Conservation (phyloP, 2,329 filamentous ascomycete genomes). For the Talaromyces rugulosus region DNA sequence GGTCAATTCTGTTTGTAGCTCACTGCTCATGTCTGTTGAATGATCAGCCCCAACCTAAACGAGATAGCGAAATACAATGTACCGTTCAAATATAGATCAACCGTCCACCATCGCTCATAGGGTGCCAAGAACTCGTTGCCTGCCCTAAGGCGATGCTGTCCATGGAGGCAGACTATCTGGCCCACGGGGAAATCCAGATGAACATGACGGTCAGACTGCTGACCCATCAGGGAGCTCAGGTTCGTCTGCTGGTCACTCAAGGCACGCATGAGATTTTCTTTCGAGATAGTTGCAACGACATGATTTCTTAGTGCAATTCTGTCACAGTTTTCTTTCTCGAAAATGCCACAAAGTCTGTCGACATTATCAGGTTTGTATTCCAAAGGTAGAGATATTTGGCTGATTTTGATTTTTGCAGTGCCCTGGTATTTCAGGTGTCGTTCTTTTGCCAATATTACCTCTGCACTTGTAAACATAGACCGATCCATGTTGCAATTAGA, state of each 20-base stretch:
- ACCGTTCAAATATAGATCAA: conserved; percentile 5
- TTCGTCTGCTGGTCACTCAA: background rate
- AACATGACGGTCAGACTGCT: background rate
- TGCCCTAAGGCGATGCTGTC: background rate
- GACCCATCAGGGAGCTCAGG: background rate
- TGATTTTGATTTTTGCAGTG: conserved; percentile 20
- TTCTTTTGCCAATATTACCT: conserved; percentile 10
- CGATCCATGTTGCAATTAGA: background rate
- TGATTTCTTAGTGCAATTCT: conserved; percentile 18
- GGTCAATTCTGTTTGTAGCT: conserved; percentile 7
- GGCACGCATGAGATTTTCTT: conserved; percentile 8
- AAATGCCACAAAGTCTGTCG: conserved; percentile 19
- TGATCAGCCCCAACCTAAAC: background rate
- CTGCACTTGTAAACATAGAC: background rate
- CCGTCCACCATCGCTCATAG: background rate
- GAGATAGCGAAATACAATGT: background rate
- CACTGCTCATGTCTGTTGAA: conserved; percentile 7
- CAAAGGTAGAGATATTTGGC: conserved; percentile 12
- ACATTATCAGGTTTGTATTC: conserved; percentile 16
- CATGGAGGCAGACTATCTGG: background rate
- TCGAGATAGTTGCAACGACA: conserved; percentile 17
- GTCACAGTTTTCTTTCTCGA: conserved; percentile 18
- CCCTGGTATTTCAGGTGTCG: conserved; percentile 21
- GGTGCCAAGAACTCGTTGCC: conserved; percentile 1
- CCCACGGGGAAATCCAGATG: background rate